phyloP scores from a whole-genome alignment of 2,329 filamentous ascomycete genomes.

The Phyllosticta paracitricarpa region DNA sequence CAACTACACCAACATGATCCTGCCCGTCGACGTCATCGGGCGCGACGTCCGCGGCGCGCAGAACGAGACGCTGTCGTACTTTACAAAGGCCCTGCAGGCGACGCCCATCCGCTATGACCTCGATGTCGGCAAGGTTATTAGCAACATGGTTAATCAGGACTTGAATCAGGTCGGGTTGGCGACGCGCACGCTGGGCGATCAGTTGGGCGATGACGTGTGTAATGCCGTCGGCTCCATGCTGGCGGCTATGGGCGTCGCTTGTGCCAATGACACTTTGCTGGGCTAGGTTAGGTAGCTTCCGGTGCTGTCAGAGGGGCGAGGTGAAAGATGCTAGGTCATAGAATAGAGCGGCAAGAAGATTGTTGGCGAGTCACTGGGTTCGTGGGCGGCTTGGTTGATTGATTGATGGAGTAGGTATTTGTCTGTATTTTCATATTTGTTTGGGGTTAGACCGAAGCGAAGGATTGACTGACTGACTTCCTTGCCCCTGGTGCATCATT shows the following conservation, averaged over 20 bases:
- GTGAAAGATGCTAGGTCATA: not conserved
- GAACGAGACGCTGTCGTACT: conserved; percentile 47
- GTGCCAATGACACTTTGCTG: not conserved
- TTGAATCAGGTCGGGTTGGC: not conserved
- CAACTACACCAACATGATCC: conserved; percentile 45
- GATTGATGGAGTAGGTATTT: no score
- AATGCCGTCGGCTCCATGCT: not conserved
- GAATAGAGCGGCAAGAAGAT: no score
- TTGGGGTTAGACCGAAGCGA: no score
- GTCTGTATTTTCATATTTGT: no score
- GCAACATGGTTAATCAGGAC: not conserved
- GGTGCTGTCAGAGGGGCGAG: not conserved
- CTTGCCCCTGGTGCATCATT: no score
- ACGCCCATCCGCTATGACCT: conserved; percentile 45
- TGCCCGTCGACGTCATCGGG: conserved; percentile 48
- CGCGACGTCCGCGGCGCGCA: conserved; percentile 40
- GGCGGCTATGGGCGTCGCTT: not conserved
- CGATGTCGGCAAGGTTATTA: conserved; percentile 30
- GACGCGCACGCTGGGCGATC: not conserved
- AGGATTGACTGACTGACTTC: no score
- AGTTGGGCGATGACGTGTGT: not conserved
- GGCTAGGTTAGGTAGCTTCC: not conserved
- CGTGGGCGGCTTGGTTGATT: no score
- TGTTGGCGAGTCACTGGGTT: no score
- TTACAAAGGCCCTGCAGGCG: conserved; percentile 43